Conservation (phyloP, 2,329 filamentous ascomycete genomes). For the Colletotrichum salicis region DNA sequence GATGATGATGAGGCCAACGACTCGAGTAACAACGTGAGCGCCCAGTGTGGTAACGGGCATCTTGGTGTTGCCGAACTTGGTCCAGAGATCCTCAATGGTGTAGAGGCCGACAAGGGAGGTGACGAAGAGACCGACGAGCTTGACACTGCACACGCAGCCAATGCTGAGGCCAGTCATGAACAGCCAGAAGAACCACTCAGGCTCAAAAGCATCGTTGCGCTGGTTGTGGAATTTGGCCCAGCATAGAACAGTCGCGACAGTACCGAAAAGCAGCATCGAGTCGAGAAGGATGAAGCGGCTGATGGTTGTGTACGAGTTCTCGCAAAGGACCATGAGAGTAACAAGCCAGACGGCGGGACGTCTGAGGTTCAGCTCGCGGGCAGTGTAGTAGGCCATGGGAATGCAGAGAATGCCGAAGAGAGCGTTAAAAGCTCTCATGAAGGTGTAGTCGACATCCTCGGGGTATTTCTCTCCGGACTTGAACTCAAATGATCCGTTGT, state of each 20-base stretch:
- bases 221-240: slow-evolving; percentile 97
- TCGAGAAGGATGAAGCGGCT: slow-evolving; percentile 98
- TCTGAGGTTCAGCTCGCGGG: slow-evolving; percentile 87
- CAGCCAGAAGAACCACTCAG: slow-evolving; percentile 95
- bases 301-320: slow-evolving; percentile 99
- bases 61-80: slow-evolving; percentile 93
- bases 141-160: slow-evolving; percentile 97
- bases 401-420: slow-evolving; percentile 93
- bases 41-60: slow-evolving; percentile 82
- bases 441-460: slow-evolving; percentile 92
- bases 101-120: slow-evolving; percentile 95
- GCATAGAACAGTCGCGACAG: slow-evolving; percentile 96
- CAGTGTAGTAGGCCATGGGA: slow-evolving; percentile 94
- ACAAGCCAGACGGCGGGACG: slow-evolving; percentile 93
- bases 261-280: slow-evolving; percentile 98
- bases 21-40: slow-evolving; percentile 81
- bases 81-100: slow-evolving; percentile 96
- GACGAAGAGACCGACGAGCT: slow-evolving; percentile 96
- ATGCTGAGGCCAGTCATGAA: slow-evolving; percentile 94
- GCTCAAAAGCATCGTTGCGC: slow-evolving; percentile 85
- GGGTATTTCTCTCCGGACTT: slow-evolving; percentile 98
- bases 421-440: slow-evolving; percentile 98
- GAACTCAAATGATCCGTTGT: slow-evolving; percentile 99
- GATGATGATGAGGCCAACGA: slow-evolving; percentile 87
- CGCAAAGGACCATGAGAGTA: slow-evolving; percentile 95